Evolutionary conservation across 352 stramenopile genomes (phyloP).

Genomic region (Salisapilia sapeloensis): DNA sequence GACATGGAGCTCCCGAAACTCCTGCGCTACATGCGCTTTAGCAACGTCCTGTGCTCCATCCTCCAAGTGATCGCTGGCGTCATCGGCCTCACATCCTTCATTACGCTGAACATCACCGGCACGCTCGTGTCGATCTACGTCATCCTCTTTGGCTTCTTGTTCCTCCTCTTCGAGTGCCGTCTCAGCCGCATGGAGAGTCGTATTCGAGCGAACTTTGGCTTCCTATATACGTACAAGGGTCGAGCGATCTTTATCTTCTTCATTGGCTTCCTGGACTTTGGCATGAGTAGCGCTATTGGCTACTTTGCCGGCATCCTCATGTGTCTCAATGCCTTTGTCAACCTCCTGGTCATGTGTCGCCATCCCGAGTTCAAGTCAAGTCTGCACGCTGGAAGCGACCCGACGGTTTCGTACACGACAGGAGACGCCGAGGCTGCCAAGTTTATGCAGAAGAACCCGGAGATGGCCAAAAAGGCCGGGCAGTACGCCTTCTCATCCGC

Average conservation of each 20-base stretch:
- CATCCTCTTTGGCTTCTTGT: conserved; percentile 78
- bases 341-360: conserved; percentile 74
- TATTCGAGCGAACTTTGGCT: conserved; percentile 76
- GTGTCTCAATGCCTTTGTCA: conserved; percentile 78
- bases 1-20: conserved; percentile 83
- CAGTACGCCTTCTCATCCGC: conserved; percentile 63
- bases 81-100: conserved; percentile 71
- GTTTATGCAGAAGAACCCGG: conserved; percentile 72
- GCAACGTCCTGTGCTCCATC: conserved; percentile 71
- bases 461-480: conserved; percentile 51
- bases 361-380: conserved; percentile 75
- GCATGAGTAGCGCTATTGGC: conserved; percentile 66
- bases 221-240: conserved; percentile 79
- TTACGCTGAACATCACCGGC: conserved; percentile 82
- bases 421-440: conserved; percentile 62
- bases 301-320: conserved; percentile 63
- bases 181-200: conserved; percentile 70
- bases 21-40: conserved; percentile 70
- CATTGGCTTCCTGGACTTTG: conserved; percentile 79
- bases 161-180: conserved; percentile 77
- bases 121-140: conserved; percentile 80
- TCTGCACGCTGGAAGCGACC: conserved; percentile 52
- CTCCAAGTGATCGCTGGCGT: conserved; percentile 69
- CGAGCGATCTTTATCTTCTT: conserved; percentile 80
- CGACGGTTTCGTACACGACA: conserved; percentile 61